A percentile compares a stretch with the other conserved stretches of the same genome.
Evolutionary conservation across 75 land plant genomes (phyloP).

Genomic region (Selaginella tamariscina): DNA sequence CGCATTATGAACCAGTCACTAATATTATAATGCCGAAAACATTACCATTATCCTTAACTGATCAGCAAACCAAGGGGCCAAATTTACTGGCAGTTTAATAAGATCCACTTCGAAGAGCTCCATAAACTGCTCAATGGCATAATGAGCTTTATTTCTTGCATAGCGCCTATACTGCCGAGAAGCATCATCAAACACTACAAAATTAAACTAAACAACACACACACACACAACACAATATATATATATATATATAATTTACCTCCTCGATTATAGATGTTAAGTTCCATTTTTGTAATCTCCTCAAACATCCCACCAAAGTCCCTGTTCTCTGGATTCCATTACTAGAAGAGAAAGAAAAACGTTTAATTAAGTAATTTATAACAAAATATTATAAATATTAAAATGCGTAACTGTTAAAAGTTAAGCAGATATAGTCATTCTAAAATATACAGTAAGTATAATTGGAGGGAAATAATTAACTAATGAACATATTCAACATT

Average conservation of each 20-base stretch:
- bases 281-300: conserved; percentile 28
- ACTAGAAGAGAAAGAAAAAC: conserved; percentile 9
- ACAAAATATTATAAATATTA: no score
- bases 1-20: neutral
- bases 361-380: no score
- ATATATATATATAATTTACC: no score
- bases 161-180: conserved; percentile 24
- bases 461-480: no score
- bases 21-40: neutral
- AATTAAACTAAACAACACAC: no score
- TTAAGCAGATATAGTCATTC: no score
- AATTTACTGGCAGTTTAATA: conserved; percentile 18
- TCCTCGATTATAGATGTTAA: conserved; percentile 26
- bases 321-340: conserved; percentile 25
- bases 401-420: no score
- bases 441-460: no score
- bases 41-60: conserved; percentile 29
- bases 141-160: conserved; percentile 26
- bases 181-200: neutral
- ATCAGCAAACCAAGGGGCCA: conserved; percentile 28
- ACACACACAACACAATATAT: no score
- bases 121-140: conserved; percentile 28
- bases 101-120: conserved; percentile 32
- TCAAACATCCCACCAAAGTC: conserved; percentile 24
- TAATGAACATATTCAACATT: no score